Conservation (phyloP, 2,329 filamentous ascomycete genomes). For the Meredithiella fracta region DNA sequence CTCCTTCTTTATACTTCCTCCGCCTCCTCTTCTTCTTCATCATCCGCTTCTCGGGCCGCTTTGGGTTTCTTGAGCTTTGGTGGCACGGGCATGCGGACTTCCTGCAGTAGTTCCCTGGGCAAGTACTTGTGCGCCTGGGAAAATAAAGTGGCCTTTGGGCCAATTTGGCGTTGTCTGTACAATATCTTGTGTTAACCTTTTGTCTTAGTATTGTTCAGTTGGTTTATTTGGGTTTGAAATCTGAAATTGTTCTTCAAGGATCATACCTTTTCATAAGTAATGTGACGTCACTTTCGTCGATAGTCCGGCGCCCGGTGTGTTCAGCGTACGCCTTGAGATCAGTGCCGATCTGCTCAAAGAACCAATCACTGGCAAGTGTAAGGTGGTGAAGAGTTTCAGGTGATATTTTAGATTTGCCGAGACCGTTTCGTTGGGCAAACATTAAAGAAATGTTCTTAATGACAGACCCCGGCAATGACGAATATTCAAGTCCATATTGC, state of each 20-base stretch:
- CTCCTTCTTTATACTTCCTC: conserved; percentile 19
- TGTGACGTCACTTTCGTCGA: conserved; percentile 71
- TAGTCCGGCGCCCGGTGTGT: conserved; percentile 68
- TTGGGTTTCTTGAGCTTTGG: conserved; percentile 33
- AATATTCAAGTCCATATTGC: conserved; percentile 57
- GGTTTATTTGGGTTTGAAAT: conserved; percentile 13
- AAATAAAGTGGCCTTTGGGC: conserved; percentile 56
- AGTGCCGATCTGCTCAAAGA: conserved; percentile 73
- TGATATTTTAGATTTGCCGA: conserved; percentile 50
- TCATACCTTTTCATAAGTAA: conserved; percentile 68
- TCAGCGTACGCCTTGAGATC: conserved; percentile 65
- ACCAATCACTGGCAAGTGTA: conserved; percentile 73
- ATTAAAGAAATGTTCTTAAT: conserved; percentile 59
- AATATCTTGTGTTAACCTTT: conserved; percentile 19
- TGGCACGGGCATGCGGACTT: conserved; percentile 54
- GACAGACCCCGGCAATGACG: conserved; percentile 53
- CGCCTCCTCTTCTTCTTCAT: conserved; percentile 19
- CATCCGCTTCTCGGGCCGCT: conserved; percentile 25
- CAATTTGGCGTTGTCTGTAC: conserved; percentile 60
- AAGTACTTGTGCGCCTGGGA: conserved; percentile 71
- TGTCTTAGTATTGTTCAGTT: neutral
- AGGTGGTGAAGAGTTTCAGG: conserved; percentile 60
- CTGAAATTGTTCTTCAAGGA: conserved; percentile 11
- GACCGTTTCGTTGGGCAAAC: conserved; percentile 50
- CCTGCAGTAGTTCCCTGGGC: conserved; percentile 66